Conservation (phyloP, 768 basidiomycete genomes). For the Hypsizygus marmoreus region DNA sequence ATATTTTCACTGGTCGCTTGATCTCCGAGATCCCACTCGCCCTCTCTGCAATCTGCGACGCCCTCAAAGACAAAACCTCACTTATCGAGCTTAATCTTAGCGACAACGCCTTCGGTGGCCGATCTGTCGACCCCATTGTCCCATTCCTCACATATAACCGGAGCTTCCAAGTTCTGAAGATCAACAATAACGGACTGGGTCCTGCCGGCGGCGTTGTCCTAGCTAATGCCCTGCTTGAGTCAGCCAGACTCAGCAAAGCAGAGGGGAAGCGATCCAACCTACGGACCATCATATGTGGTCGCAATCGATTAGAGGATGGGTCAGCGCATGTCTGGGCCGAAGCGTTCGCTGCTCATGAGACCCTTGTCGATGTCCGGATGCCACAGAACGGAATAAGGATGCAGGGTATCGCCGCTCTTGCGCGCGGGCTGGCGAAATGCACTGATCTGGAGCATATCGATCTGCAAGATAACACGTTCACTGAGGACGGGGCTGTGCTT, state of each 20-base stretch:
- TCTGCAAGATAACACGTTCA: conserved; percentile 90
- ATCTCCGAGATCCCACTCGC: conserved; percentile 94
- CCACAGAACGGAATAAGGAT: conserved; percentile 98
- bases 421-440: conserved; percentile 71
- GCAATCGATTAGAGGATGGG: conserved; percentile 94
- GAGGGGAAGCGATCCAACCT: conserved; percentile 75
- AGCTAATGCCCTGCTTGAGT: conserved; percentile 79
- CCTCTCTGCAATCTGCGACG: conserved; percentile 84
- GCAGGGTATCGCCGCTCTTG: conserved; percentile 83
- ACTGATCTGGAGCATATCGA: conserved; percentile 74
- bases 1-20: conserved; percentile 96
- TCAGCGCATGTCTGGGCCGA: conserved; percentile 82
- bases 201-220: conserved; percentile 85
- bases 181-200: conserved; percentile 97
- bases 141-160: conserved; percentile 85
- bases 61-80: conserved; percentile 76
- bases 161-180: conserved; percentile 78
- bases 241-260: conserved; percentile 66
- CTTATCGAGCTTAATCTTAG: conserved; percentile 88
- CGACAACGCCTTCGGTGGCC: conserved; percentile 96
- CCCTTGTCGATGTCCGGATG: conserved; percentile 84
- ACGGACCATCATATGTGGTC: conserved; percentile 84
- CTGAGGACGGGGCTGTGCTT: conserved; percentile 52
- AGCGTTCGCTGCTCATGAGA: conserved; percentile 84
- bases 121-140: conserved; percentile 92